Percentiles rank a stretch among this genome's conserved stretches.
These are phyloP conservation scores for Talaromyces amestolkiae DNA, from an alignment of 2,329 filamentous ascomycete species.

Conservation along the genomic window DNA sequence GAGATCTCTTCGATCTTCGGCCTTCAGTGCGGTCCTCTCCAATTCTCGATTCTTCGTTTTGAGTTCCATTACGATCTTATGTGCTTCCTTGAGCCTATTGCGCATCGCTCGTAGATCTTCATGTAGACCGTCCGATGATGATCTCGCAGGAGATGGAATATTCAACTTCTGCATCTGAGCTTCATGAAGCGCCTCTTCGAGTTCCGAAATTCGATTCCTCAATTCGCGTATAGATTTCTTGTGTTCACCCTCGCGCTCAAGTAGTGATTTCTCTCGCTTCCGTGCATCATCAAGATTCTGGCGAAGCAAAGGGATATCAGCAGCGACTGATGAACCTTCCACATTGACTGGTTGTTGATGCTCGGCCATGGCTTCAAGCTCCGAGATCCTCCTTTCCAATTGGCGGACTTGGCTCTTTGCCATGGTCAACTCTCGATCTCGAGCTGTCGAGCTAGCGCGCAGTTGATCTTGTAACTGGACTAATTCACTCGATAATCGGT, in stretches of 20 bases:
- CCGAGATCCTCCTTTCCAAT: slow-evolving; percentile 57
- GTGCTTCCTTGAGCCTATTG: slow-evolving; percentile 59
- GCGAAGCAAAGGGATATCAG: slow-evolving; percentile 60
- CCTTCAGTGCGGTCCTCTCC: slow-evolving; percentile 50
- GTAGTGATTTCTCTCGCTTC: slow-evolving; percentile 63
- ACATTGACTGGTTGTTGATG: slow-evolving; percentile 49
- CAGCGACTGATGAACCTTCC: slow-evolving; percentile 33
- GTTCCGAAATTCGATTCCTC: slow-evolving; percentile 63
- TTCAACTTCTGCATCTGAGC: slow-evolving; percentile 53
- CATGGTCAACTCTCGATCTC: slow-evolving; percentile 48
- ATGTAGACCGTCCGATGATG: slow-evolving; percentile 42
- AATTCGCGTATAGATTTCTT: slow-evolving; percentile 62
- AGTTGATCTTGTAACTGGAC: slow-evolving; percentile 54
- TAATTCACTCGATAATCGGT: slow-evolving; percentile 53
- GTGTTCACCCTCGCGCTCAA: slow-evolving; percentile 64
- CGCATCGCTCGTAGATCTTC: slow-evolving; percentile 60
- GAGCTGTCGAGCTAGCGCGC: slow-evolving; percentile 35
- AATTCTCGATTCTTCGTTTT: slow-evolving; percentile 50
- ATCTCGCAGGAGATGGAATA: slow-evolving; percentile 53
- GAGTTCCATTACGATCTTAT: slow-evolving; percentile 59
- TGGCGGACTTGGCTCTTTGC: slow-evolving; percentile 63
- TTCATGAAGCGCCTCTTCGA: slow-evolving; percentile 67
- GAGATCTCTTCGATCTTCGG: slow-evolving; percentile 45
- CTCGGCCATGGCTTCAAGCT: slow-evolving; percentile 53
- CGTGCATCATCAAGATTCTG: slow-evolving; percentile 63